Percentiles rank a stretch among this genome's conserved stretches.
These are phyloP conservation scores for Cyclotella cryptica DNA, from an alignment of 108 stramenopile species.

Conservation along the genomic window DNA sequence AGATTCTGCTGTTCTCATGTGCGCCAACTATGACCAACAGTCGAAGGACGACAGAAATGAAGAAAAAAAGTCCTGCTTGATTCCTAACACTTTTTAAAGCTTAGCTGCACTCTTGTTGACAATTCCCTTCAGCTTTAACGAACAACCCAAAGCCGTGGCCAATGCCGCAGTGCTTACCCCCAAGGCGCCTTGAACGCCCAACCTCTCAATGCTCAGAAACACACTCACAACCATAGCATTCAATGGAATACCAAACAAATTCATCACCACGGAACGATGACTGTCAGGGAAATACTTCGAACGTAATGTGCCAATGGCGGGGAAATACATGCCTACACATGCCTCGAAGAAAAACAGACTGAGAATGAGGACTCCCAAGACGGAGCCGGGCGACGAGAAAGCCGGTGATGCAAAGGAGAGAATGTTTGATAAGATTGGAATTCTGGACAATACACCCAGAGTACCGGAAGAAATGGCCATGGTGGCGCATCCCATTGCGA, in stretches of 20 bases:
- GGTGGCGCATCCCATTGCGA: slow-evolving; percentile 87
- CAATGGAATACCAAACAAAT: slow-evolving; percentile 95
- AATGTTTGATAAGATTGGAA: slow-evolving; percentile 48
- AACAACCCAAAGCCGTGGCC: slow-evolving; percentile 78
- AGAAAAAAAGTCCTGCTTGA: no score
- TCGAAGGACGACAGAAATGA: no score
- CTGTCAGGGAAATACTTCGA: slow-evolving; percentile 96
- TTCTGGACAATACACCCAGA: slow-evolving; percentile 33
- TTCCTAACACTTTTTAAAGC: neutral
- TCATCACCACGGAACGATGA: slow-evolving; percentile 95
- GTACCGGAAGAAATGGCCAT: slow-evolving; percentile 39
- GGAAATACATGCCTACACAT: slow-evolving; percentile 97
- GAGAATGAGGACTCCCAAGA: slow-evolving; percentile 43
- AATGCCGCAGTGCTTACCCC: slow-evolving; percentile 79
- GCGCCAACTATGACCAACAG: no score
- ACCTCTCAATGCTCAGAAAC: slow-evolving; percentile 84
- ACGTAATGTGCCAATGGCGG: slow-evolving; percentile 93
- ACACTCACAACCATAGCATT: slow-evolving; percentile 93
- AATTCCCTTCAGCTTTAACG: slow-evolving; percentile 60
- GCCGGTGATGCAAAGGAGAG: slow-evolving; percentile 45
- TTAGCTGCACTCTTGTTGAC: neutral
- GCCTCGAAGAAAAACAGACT: slow-evolving; percentile 96
- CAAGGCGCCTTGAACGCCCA: slow-evolving; percentile 87
- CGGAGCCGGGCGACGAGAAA: slow-evolving; percentile 41
- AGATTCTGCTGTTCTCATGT: no score